Conservation (phyloP, 1,139 yeast species). For the Debaryomycetaceae sp. region DNA sequence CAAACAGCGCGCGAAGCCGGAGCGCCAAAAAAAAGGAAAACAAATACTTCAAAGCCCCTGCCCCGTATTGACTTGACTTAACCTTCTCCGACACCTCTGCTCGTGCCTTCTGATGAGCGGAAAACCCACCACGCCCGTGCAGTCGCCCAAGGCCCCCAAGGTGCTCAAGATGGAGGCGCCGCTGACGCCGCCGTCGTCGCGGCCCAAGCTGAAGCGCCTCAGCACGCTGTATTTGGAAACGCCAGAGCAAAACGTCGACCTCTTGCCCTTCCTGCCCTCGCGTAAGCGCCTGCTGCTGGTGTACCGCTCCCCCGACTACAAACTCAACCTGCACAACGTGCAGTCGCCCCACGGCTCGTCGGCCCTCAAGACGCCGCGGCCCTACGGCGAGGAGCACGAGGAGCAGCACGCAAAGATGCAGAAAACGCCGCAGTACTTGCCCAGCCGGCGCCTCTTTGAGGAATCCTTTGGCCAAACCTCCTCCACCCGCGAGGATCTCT, state of each 20-base stretch:
- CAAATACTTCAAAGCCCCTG: no score
- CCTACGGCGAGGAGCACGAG: slow-evolving; percentile 17
- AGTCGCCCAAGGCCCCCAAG: slow-evolving; percentile 24
- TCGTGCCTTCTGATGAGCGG: slow-evolving; percentile 17
- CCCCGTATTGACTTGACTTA: no score
- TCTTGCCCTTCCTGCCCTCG: slow-evolving; percentile 38
- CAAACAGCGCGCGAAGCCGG: no score
- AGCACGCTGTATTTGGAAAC: slow-evolving; percentile 25
- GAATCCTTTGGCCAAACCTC: slow-evolving; percentile 18
- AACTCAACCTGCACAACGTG: slow-evolving; percentile 20
- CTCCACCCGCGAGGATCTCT: slow-evolving; percentile 27
- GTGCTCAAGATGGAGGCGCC: slow-evolving; percentile 18
- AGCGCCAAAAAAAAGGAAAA: no score
- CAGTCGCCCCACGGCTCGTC: slow-evolving; percentile 26
- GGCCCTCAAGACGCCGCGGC: slow-evolving; percentile 35
- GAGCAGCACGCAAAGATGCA: slow-evolving; percentile 23
- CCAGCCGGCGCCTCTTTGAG: slow-evolving; percentile 32
- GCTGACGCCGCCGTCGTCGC: slow-evolving; percentile 26
- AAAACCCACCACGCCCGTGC: slow-evolving; percentile 34
- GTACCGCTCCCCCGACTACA: slow-evolving; percentile 31
- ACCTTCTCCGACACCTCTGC: no score
- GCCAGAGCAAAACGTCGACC: slow-evolving; percentile 24
- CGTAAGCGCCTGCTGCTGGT: slow-evolving; percentile 32
- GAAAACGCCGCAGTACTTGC: slow-evolving; percentile 40
- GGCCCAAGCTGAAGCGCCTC: slow-evolving; percentile 17